A percentile compares a stretch with the other conserved stretches of the same genome.
Conservation (phyloP, 257 asterid species). For the Cruciata laevipes region DNA sequence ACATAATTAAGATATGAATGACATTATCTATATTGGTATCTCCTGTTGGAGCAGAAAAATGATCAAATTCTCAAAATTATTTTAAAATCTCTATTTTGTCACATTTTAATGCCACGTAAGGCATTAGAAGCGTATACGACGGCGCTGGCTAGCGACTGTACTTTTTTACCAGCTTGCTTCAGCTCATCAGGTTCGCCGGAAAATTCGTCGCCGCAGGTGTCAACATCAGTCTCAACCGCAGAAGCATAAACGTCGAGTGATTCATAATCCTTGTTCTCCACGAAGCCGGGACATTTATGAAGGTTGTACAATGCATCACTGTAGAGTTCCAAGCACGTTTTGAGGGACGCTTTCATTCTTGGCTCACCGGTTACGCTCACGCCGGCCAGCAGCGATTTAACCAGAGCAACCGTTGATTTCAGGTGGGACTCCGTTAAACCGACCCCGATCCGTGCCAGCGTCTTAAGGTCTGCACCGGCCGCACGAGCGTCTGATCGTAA, state of each 20-base stretch:
- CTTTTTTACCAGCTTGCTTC: neutral
- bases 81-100: no score
- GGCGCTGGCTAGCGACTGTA: neutral
- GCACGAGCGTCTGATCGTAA: neutral
- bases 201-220: neutral
- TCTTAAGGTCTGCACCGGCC: neutral
- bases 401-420: neutral
- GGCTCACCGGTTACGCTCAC: neutral
- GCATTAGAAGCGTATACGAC: neutral
- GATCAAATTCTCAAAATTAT: no score
- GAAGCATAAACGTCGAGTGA: neutral
- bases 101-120: neutral
- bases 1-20: no score
- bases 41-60: no score
- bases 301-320: neutral
- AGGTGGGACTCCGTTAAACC: neutral
- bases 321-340: neutral
- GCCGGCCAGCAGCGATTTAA: neutral
- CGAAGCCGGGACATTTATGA: neutral
- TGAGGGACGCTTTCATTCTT: neutral
- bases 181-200: slow-evolving; percentile 3
- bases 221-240: neutral
- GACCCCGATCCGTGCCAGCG: neutral
- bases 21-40: no score
- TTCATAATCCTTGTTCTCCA: neutral